Percentiles rank a stretch among this genome's conserved stretches.
Conservation (phyloP, 805 yeast species). For the Starmerella etchellsii region DNA sequence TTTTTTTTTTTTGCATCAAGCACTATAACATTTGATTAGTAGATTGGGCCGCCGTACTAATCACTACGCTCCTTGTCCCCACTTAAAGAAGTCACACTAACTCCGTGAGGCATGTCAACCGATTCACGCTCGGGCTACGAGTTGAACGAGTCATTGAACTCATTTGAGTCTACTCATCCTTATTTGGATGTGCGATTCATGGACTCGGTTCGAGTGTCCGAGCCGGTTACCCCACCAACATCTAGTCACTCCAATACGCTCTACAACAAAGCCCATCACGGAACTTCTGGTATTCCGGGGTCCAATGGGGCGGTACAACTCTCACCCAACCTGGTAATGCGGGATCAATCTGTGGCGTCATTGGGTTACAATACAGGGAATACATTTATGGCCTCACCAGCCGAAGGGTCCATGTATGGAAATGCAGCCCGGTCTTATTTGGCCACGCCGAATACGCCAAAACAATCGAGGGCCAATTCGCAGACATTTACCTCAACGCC, state of each 20-base stretch:
- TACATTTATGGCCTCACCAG: constrained; percentile 1
- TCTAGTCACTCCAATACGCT: constrained; percentile 1
- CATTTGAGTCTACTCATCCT: not conserved
- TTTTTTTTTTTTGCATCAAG: no score
- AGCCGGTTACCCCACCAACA: constrained; percentile 16
- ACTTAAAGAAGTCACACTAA: no score
- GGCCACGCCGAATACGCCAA: not conserved
- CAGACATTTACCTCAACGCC: not conserved
- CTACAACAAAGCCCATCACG: constrained; percentile 4
- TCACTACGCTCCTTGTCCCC: not conserved
- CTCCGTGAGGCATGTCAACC: no score
- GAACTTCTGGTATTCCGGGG: not conserved
- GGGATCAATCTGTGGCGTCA: constrained; percentile 1
- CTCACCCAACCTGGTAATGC: constrained; percentile 2
- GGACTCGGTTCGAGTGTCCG: not conserved
- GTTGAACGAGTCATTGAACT: not conserved
- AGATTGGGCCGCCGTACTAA: not conserved
- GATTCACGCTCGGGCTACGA: not conserved
- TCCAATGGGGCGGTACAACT: not conserved
- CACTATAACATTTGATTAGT: not conserved
- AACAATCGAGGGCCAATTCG: not conserved
- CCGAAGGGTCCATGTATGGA: not conserved
- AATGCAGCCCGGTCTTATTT: not conserved
- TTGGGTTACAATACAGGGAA: not conserved
- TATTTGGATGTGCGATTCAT: not conserved